Conservation (phyloP, 2,329 filamentous ascomycete genomes). For the Phialophora chinensis region DNA sequence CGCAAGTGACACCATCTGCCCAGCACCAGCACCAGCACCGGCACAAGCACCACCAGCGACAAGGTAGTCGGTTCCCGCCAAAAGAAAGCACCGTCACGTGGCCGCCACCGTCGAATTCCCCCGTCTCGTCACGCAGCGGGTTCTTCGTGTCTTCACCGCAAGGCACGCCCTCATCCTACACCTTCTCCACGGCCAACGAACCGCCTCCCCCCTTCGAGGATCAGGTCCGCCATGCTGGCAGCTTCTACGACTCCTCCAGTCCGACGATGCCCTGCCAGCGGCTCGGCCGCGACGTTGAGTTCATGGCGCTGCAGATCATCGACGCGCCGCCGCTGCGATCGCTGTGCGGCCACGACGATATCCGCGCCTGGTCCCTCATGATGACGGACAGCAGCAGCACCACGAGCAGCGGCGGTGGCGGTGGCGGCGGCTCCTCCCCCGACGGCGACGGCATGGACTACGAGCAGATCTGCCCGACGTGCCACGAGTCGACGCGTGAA, state of each 20-base stretch:
- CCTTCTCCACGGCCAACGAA: conserved; percentile 7
- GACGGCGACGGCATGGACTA: conserved; percentile 30
- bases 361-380: conserved; percentile 35
- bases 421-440: conserved; percentile 3
- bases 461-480: conserved; percentile 36
- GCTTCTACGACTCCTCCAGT: conserved; percentile 9
- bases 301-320: conserved; percentile 35
- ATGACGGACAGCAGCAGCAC: conserved; percentile 21
- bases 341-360: conserved; percentile 37
- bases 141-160: conserved; percentile 19
- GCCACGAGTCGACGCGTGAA: conserved; percentile 32
- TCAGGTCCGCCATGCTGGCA: conserved; percentile 22
- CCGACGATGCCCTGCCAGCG: conserved; percentile 23
- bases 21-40: neutral
- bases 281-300: conserved; percentile 36
- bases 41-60: conserved; percentile 1
- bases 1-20: conserved; percentile 23
- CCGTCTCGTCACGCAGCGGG: conserved; percentile 9
- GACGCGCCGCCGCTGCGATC: conserved; percentile 33
- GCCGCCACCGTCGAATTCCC: conserved; percentile 17
- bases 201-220: conserved; percentile 10
- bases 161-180: conserved; percentile 14
- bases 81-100: conserved; percentile 22
- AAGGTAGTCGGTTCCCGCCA: conserved; percentile 9
- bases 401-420: neutral